Conservation (phyloP, 345 rosid species). For the Excoecaria cochinchinensis region DNA sequence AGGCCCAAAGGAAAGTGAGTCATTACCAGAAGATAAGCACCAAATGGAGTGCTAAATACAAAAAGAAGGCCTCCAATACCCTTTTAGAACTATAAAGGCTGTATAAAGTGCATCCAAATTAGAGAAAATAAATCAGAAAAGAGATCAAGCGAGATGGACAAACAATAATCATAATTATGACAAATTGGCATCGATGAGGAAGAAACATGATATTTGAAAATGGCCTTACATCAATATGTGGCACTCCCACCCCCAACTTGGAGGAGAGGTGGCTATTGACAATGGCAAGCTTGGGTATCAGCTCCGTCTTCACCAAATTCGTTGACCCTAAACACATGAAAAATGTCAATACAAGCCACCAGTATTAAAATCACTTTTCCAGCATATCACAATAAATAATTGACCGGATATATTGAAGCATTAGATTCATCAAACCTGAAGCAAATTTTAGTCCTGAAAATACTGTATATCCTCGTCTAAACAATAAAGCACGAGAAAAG, state of each 20-base stretch:
- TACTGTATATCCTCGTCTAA: too few species aligned
- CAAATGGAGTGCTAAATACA: conserved; percentile 64
- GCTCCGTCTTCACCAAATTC: conserved; percentile 81
- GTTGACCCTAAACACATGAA: conserved; percentile 41
- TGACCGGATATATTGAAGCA: too few species aligned
- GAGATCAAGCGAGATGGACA: neutral
- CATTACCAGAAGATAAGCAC: conserved; percentile 39
- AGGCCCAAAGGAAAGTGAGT: conserved; percentile 11
- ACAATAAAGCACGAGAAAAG: neutral
- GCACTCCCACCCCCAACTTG: conserved; percentile 46
- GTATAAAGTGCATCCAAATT: conserved; percentile 18
- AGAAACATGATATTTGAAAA: too few species aligned
- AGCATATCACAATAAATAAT: neutral
- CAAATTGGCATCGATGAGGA: too few species aligned
- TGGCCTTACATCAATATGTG: conserved; percentile 58
- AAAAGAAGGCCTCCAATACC: conserved; percentile 80
- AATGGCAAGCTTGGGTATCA: conserved; percentile 60
- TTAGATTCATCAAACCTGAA: too few species aligned
- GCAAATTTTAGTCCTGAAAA: too few species aligned
- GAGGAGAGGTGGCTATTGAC: conserved; percentile 57
- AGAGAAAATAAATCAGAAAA: conserved; percentile 6
- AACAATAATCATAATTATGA: too few species aligned
- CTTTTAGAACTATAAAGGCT: conserved; percentile 57
- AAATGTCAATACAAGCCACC: neutral
- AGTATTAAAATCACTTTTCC: too few species aligned